These are phyloP conservation scores for Sanghuangporus baumii DNA, from an alignment of 1,284 basidiomycete species.

Conservation along the genomic window DNA sequence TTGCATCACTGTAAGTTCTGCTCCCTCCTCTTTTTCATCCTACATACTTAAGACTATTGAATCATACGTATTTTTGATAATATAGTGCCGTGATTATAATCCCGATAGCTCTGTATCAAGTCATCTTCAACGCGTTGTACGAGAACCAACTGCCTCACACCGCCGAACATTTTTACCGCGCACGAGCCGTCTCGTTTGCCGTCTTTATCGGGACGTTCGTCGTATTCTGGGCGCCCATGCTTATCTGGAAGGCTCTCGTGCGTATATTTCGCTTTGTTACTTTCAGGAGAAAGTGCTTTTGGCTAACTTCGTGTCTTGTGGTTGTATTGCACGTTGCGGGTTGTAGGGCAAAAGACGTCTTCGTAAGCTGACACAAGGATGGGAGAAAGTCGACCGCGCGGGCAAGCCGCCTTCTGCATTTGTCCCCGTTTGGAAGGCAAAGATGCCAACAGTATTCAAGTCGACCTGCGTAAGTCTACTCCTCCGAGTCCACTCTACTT, in stretches of 20 bases:
- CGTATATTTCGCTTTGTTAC: slow-evolving; percentile 18
- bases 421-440: slow-evolving; percentile 41
- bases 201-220: slow-evolving; percentile 35
- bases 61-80: background rate
- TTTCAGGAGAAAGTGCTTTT: background rate
- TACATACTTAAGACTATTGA: background rate
- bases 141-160: slow-evolving; percentile 19
- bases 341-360: slow-evolving; percentile 40
- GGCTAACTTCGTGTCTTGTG: background rate
- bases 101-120: slow-evolving; percentile 36
- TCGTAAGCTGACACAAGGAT: slow-evolving; percentile 32
- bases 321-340: background rate
- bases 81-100: slow-evolving; percentile 36
- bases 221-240: slow-evolving; percentile 39
- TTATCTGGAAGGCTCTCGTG: slow-evolving; percentile 45
- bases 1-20: slow-evolving; percentile 36
- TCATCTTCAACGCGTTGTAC: slow-evolving; percentile 29
- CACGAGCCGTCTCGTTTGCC: slow-evolving; percentile 34
- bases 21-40: background rate
- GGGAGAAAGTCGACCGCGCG: slow-evolving; percentile 38
- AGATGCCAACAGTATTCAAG: slow-evolving; percentile 37
- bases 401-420: slow-evolving; percentile 25
- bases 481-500: background rate
- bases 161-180: slow-evolving; percentile 28
- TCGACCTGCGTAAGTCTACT: slow-evolving; percentile 31